phyloP scores from a whole-genome alignment of 2,329 filamentous ascomycete species.

The Colletotrichum sp. region DNA sequence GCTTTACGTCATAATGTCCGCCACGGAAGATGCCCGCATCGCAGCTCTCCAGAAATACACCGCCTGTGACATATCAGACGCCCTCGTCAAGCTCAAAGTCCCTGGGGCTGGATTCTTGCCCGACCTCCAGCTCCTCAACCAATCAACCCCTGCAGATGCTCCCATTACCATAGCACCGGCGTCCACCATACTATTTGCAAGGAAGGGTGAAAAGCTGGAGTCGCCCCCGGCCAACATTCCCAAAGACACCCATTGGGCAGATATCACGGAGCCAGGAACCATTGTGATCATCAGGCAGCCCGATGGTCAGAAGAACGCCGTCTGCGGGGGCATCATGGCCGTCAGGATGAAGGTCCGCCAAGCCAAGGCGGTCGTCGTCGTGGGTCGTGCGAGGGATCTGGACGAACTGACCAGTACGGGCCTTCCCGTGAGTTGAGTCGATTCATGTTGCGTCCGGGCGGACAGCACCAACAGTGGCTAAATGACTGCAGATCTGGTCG shows the following conservation, averaged over 20 bases:
- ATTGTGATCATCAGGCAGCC: conserved; percentile 73
- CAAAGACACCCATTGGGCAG: conserved; percentile 69
- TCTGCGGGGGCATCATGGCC: conserved; percentile 80
- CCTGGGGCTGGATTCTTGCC: conserved; percentile 70
- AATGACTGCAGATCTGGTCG: conserved; percentile 54
- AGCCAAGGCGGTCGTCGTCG: conserved; percentile 67
- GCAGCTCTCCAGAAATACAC: conserved; percentile 40
- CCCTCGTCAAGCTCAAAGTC: conserved; percentile 72
- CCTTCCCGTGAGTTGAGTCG: conserved; percentile 55
- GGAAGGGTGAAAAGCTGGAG: conserved; percentile 53
- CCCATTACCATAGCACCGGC: conserved; percentile 54
- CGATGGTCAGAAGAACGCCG: conserved; percentile 67
- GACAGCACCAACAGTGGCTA: background rate
- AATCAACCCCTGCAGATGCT: conserved; percentile 26
- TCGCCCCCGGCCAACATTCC: conserved; percentile 55
- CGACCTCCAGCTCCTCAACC: conserved; percentile 50
- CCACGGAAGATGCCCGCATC: conserved; percentile 25
- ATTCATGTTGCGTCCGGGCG: background rate
- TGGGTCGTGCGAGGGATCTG: conserved; percentile 72
- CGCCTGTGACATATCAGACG: conserved; percentile 71
- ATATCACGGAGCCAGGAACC: conserved; percentile 63
- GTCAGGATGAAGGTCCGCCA: conserved; percentile 68
- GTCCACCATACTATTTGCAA: conserved; percentile 67
- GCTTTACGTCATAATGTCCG: conserved; percentile 7
- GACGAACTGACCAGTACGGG: conserved; percentile 59